phyloP scores from a whole-genome alignment of 148 eudicot species.

The Silene conica region DNA sequence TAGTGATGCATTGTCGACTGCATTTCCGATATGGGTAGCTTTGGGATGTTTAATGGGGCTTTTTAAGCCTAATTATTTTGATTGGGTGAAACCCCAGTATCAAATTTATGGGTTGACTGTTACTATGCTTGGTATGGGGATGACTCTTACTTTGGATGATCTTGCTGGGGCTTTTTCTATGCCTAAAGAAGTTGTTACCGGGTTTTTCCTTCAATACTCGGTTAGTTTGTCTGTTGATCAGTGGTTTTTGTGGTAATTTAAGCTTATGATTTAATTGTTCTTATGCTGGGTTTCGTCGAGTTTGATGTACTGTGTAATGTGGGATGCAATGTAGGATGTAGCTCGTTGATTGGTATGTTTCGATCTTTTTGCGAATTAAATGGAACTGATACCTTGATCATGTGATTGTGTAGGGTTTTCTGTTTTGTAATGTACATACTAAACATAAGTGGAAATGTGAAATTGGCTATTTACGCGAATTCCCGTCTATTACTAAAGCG shows the following conservation, averaged over 20 bases:
- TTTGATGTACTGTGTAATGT: neutral
- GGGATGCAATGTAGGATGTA: slow-evolving; percentile 10
- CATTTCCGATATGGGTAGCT: slow-evolving; percentile 84
- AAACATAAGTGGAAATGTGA: too few species aligned
- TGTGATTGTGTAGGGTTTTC: neutral
- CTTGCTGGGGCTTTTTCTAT: slow-evolving; percentile 71
- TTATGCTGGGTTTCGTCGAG: neutral
- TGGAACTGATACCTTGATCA: too few species aligned
- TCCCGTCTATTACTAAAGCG: too few species aligned
- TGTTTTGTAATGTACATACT: neutral
- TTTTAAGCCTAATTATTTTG: slow-evolving; percentile 45
- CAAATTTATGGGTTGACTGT: slow-evolving; percentile 57
- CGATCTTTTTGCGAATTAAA: neutral
- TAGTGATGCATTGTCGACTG: slow-evolving; percentile 59
- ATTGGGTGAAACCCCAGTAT: slow-evolving; percentile 60
- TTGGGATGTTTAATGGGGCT: slow-evolving; percentile 68
- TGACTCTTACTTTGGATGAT: slow-evolving; percentile 83
- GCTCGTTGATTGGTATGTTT: neutral
- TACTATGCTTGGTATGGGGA: slow-evolving; percentile 92
- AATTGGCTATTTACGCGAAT: too few species aligned
- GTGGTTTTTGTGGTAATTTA: neutral
- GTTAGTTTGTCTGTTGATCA: slow-evolving; percentile 27
- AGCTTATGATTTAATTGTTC: slow-evolving; percentile 1
- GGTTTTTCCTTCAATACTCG: slow-evolving; percentile 74
- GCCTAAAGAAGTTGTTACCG: slow-evolving; percentile 65